Evolutionary conservation across 2,329 filamentous ascomycete species (phyloP).

Genomic region (Monilinia aucupariae): DNA sequence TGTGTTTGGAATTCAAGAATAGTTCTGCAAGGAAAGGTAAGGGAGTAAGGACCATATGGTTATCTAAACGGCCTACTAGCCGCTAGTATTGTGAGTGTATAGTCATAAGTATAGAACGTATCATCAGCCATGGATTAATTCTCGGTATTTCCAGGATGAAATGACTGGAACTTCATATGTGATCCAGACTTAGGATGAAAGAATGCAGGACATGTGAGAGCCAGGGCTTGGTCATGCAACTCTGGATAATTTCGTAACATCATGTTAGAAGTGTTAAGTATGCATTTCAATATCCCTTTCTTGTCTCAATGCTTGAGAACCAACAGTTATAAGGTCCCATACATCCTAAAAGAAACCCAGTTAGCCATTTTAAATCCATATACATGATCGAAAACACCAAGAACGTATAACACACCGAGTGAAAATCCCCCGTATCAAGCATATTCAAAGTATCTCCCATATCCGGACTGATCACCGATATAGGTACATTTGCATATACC

Average conservation of each 20-base stretch:
- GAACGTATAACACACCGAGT: constrained; percentile 23
- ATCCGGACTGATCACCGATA: constrained; percentile 9
- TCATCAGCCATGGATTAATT: not conserved
- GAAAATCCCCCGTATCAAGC: constrained; percentile 19
- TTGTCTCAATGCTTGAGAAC: not conserved
- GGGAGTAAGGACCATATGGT: not conserved
- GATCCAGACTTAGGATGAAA: not conserved
- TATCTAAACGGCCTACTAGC: no score
- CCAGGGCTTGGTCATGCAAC: not conserved
- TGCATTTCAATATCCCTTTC: not conserved
- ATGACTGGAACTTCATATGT: not conserved
- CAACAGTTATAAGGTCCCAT: constrained; percentile 25
- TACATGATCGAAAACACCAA: not conserved
- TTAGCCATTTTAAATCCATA: constrained; percentile 6
- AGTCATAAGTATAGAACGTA: not conserved
- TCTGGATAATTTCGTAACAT: not conserved
- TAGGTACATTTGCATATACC: constrained; percentile 3
- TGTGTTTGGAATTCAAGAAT: no score
- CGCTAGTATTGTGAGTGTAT: not conserved
- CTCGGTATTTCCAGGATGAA: not conserved
- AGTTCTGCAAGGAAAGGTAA: not conserved
- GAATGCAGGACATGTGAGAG: not conserved
- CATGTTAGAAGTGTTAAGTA: not conserved
- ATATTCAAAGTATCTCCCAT: not conserved
- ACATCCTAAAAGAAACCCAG: constrained; percentile 20